Conservation (phyloP, 2,329 filamentous ascomycete genomes). For the Alternaria burnsii region DNA sequence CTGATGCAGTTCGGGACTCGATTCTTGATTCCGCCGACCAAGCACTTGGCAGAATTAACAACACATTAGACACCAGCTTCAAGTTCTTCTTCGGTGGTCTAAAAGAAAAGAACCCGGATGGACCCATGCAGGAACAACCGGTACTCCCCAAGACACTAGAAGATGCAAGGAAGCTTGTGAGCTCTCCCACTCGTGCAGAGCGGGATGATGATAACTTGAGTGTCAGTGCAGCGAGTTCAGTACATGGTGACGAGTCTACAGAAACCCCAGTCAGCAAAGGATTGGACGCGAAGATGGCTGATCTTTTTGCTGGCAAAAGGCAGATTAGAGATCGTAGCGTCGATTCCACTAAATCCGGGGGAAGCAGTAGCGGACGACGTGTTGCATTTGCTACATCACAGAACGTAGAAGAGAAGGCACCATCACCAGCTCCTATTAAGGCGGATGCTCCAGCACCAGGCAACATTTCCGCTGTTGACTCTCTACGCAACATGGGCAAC, state of each 20-base stretch:
- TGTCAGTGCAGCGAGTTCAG: conserved; percentile 62
- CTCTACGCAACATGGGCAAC: conserved; percentile 81
- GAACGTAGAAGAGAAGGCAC: conserved; percentile 34
- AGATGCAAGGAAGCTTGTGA: conserved; percentile 88
- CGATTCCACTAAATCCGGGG: conserved; percentile 74
- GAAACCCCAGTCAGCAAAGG: conserved; percentile 40
- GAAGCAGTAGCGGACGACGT: conserved; percentile 68
- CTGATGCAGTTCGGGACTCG: conserved; percentile 75
- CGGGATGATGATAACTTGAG: conserved; percentile 61
- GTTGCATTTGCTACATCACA: conserved; percentile 56
- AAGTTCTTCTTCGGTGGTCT: conserved; percentile 91
- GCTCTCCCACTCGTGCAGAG: conserved; percentile 66
- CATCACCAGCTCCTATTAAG: conserved; percentile 30
- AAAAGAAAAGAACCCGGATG: conserved; percentile 68
- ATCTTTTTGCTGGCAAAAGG: conserved; percentile 74
- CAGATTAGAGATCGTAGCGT: conserved; percentile 74
- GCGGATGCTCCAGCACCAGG: conserved; percentile 35
- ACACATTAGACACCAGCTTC: conserved; percentile 88
- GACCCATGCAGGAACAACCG: conserved; percentile 44
- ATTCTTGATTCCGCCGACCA: conserved; percentile 86
- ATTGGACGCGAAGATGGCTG: conserved; percentile 69
- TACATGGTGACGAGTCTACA: conserved; percentile 55
- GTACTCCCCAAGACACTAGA: conserved; percentile 87
- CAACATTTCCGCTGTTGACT: conserved; percentile 74
- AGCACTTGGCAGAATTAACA: conserved; percentile 89